Evolutionary conservation across 192 early-diverging fungal species (phyloP).

Genomic region (Coemansia sp.): DNA sequence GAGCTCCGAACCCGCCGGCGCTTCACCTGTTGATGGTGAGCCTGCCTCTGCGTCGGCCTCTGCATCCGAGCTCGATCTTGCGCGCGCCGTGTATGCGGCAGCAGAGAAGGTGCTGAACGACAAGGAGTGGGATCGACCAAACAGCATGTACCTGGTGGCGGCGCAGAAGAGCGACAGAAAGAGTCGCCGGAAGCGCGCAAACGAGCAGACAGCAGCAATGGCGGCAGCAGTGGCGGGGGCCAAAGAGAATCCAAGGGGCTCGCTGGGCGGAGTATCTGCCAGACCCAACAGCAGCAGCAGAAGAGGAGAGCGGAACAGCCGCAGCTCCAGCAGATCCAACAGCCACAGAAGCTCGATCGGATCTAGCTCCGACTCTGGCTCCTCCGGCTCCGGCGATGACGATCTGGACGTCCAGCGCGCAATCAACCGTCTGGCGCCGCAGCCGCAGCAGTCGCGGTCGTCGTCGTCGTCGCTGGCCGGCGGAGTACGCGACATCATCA

Average conservation of each 20-base stretch:
- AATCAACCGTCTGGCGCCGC: slow-evolving; percentile 39
- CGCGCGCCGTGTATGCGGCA: slow-evolving; percentile 41
- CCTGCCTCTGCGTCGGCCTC: neutral
- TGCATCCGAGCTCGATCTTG: slow-evolving; percentile 36
- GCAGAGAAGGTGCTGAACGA: slow-evolving; percentile 49
- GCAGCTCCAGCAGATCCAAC: slow-evolving; percentile 1
- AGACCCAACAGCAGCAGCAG: neutral
- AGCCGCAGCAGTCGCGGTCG: slow-evolving; percentile 5
- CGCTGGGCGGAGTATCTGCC: neutral
- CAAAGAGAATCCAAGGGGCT: neutral
- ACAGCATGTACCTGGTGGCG: slow-evolving; percentile 29
- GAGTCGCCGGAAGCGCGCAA: slow-evolving; percentile 4
- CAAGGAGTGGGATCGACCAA: slow-evolving; percentile 50
- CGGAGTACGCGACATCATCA: slow-evolving; percentile 31
- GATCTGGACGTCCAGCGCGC: slow-evolving; percentile 31
- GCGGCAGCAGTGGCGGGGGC: neutral
- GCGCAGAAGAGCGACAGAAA: slow-evolving; percentile 8
- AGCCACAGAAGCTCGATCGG: slow-evolving; percentile 11
- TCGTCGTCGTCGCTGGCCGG: slow-evolving; percentile 1
- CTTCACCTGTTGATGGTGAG: neutral
- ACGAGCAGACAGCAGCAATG: neutral
- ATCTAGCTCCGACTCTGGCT: neutral
- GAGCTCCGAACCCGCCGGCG: slow-evolving; percentile 3
- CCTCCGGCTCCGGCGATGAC: neutral
- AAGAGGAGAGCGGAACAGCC: neutral